Percentiles rank a stretch among this genome's conserved stretches.
Evolutionary conservation across 495 filamentous ascomycete species (phyloP).

Genomic region (Xylaria curta): DNA sequence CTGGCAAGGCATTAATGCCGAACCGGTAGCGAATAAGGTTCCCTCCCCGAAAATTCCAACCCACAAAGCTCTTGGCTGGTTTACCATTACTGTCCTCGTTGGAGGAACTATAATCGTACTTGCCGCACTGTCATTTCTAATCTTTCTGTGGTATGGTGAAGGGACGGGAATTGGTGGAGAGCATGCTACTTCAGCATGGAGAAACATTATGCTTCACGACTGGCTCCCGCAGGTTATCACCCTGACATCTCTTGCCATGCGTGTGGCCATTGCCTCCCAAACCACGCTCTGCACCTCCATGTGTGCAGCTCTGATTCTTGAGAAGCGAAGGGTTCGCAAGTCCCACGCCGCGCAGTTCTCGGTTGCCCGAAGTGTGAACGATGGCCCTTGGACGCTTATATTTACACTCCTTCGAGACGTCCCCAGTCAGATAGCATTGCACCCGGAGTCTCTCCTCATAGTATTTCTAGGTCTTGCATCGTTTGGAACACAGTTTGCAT

Average conservation of each 20-base stretch:
- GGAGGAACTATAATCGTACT: conserved; percentile 4
- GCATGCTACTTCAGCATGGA: background rate
- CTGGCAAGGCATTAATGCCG: background rate
- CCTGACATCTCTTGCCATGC: conserved; percentile 13
- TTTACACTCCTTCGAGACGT: background rate
- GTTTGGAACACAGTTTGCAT: conserved; percentile 11
- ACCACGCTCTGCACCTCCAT: conserved; percentile 9
- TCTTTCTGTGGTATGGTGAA: conserved; percentile 16
- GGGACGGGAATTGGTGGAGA: background rate
- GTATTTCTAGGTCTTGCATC: conserved; percentile 3
- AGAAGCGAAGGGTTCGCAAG: background rate
- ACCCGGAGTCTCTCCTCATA: conserved; percentile 10
- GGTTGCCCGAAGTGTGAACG: conserved; percentile 11
- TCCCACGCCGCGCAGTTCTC: conserved; percentile 9
- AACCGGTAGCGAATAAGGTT: background rate
- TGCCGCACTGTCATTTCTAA: background rate
- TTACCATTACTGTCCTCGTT: background rate
- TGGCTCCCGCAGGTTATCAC: conserved; percentile 16
- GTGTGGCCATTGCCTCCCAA: background rate
- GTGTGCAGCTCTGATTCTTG: conserved; percentile 14
- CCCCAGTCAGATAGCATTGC: background rate
- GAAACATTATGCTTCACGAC: conserved; percentile 17
- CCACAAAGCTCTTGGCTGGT: conserved; percentile 1
- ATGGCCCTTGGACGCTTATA: conserved; percentile 3
- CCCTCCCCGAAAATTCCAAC: background rate